These are phyloP conservation scores for Tinospora cordifolia DNA, from an alignment of 164 flowering plant species.

Conservation along the genomic window DNA sequence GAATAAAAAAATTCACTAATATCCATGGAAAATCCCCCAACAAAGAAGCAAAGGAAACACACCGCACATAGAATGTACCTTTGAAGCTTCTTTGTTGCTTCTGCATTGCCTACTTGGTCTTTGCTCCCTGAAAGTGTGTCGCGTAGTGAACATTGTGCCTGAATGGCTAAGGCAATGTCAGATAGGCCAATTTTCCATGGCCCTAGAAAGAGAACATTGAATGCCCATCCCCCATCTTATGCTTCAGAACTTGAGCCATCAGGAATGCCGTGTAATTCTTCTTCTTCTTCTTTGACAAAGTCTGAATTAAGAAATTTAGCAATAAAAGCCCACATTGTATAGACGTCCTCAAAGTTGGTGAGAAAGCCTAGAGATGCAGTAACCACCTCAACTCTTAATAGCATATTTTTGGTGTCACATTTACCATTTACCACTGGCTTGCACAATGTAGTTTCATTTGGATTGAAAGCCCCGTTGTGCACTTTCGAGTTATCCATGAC, in stretches of 20 bases:
- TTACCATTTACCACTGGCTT: constrained; percentile 51
- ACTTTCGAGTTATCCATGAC: constrained; percentile 37
- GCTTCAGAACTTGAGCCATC: constrained; percentile 59
- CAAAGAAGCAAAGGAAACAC: constrained; percentile 21
- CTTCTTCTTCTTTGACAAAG: constrained; percentile 39
- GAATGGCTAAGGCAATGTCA: no score
- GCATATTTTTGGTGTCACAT: constrained; percentile 42
- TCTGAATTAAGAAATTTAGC: constrained; percentile 72
- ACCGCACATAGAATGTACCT: constrained; percentile 20
- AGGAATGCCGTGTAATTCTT: constrained; percentile 41
- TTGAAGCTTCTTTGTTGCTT: constrained; percentile 11
- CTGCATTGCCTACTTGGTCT: no score
- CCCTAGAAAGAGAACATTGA: no score
- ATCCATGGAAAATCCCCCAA: constrained; percentile 14
- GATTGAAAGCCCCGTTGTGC: constrained; percentile 33
- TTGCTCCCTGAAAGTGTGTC: no score
- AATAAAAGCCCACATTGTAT: constrained; percentile 80
- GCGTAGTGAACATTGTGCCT: no score
- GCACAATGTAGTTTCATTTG: constrained; percentile 45
- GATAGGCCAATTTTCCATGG: no score
- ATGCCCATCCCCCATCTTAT: no score
- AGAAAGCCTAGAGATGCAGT: constrained; percentile 88
- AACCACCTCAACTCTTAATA: constrained; percentile 64
- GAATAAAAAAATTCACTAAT: constrained; percentile 36
- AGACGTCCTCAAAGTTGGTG: constrained; percentile 83